These are phyloP conservation scores for Yarrowia phangngaensis DNA, from an alignment of 805 yeast genomes.

Conservation along the genomic window DNA sequence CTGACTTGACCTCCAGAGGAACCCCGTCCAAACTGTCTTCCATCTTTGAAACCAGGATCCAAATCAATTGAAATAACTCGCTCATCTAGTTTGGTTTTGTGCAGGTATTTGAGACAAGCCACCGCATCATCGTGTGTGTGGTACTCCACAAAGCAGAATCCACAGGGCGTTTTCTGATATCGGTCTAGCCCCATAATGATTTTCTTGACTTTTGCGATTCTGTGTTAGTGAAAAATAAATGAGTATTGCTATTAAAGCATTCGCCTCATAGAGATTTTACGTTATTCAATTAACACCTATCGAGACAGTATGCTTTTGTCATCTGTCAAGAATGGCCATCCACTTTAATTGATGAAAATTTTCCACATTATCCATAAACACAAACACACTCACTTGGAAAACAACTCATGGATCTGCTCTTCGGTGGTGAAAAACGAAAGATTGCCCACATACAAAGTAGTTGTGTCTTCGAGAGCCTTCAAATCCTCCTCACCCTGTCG, in stretches of 20 bases:
- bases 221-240: constrained; percentile 30
- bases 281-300: no score
- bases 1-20: constrained; percentile 86
- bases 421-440: constrained; percentile 88
- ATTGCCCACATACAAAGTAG: constrained; percentile 88
- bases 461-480: constrained; percentile 58
- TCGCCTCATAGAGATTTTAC: no score
- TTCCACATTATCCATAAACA: no score
- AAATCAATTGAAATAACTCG: constrained; percentile 78
- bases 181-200: constrained; percentile 95
- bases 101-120: constrained; percentile 75
- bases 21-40: constrained; percentile 95
- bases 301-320: no score
- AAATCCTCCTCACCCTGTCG: constrained; percentile 50
- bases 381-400: constrained; percentile 53
- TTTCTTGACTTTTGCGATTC: constrained; percentile 62
- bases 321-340: constrained; percentile 29
- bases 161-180: constrained; percentile 88
- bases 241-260: no score
- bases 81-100: constrained; percentile 80
- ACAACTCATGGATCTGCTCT: constrained; percentile 86
- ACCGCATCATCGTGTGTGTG: constrained; percentile 65
- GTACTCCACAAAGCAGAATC: constrained; percentile 89
- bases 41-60: constrained; percentile 94
- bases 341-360: no score